Evolutionary conservation across 768 basidiomycete genomes (phyloP), one percentile per base, ranked within the genome.

Genomic region (Termitomyces sp.): DNA sequence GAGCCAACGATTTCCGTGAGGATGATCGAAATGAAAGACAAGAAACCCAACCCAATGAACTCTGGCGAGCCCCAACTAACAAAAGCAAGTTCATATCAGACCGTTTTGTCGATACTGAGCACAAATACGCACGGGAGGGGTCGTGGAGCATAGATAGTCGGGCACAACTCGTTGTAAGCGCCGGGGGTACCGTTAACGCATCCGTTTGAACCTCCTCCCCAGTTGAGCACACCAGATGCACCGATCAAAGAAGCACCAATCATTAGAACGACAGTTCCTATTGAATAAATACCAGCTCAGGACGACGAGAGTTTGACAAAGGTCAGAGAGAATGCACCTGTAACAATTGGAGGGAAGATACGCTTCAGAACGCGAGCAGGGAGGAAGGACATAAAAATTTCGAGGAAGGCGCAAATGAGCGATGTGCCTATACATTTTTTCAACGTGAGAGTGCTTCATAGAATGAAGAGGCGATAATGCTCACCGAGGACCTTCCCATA

Each of bases 11-110:
- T 73, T 70, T 95, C 92, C 0, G 88, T 88, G 32, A 94, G 70
- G 66, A 94, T 82, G 66, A 93, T 93, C 11, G 83, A 79, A 52
- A 86, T 67, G 73, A 94, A 94, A 0, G 88, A 88, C 33, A 94
- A 78, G 80, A 96, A 94, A 0, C 93, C 93, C 28, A 96, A 83
- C 4, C 93, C 92, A 51, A 94, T 89, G 75, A 91, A 92, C 68
- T 92, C 82, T 0, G 92, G 87, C 0, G 88, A 88, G 9, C 90
- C 92, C 90, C 90, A 94, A 6, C 84, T 86, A 40, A 13, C 35
- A 62, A 16, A 35, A 22, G 35, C 16, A 33, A 28, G 36, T 7
- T 58, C 20, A 44, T 3, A 54, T 5, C 60, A 48, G 22, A 50
- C n/a, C n/a, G 55, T 35, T 45, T 8, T 22, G 20, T 35, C 24